A percentile compares a stretch with the other conserved stretches of the same genome.
Conservation (phyloP, 2,329 filamentous ascomycete genomes). For the Aspergillus phoenicis region DNA sequence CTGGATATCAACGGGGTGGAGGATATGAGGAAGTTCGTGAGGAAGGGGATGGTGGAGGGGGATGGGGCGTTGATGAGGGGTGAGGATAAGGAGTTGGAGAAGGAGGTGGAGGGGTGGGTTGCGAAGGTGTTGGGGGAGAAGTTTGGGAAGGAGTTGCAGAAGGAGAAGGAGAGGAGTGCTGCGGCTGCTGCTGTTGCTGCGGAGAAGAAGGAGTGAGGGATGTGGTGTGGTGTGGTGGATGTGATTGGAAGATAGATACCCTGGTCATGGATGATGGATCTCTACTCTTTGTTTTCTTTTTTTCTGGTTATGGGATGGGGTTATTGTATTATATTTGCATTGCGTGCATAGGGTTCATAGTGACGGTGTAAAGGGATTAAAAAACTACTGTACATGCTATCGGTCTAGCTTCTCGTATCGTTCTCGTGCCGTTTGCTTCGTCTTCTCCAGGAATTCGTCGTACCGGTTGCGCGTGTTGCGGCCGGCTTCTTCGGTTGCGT, state of each 20-base stretch:
- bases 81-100: conserved; percentile 44
- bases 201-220: conserved; percentile 8
- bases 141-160: conserved; percentile 46
- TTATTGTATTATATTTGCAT: background rate
- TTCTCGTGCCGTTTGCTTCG: conserved; percentile 50
- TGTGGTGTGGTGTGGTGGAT: background rate
- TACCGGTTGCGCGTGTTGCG: conserved; percentile 52
- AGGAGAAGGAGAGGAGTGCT: conserved; percentile 23
- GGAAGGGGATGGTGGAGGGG: conserved; percentile 61
- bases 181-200: background rate
- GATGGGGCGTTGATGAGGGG: conserved; percentile 41
- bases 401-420: conserved; percentile 48
- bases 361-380: too few species aligned
- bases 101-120: conserved; percentile 59
- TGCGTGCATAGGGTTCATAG: background rate
- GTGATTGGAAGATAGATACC: background rate
- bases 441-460: conserved; percentile 52
- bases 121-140: conserved; percentile 50
- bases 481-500: conserved; percentile 51
- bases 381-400: background rate
- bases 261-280: background rate
- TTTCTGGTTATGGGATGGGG: background rate
- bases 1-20: conserved; percentile 73
- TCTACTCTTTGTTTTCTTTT: background rate
- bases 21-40: conserved; percentile 65